Evolutionary conservation across 257 asterid species (phyloP), one percentile per base, ranked within the genome.

Genomic region (Solanum raphanifolium): DNA sequence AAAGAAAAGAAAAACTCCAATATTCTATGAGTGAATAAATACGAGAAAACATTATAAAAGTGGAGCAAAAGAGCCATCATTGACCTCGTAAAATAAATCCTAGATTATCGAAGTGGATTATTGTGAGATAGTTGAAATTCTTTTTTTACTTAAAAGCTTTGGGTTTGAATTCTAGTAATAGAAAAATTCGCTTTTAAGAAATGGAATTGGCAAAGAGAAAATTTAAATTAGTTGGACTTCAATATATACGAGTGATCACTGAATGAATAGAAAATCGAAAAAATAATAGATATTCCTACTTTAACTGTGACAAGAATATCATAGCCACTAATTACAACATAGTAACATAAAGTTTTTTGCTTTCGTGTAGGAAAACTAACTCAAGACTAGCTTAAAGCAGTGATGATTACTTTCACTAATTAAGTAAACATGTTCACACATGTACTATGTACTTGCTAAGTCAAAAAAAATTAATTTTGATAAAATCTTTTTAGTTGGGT

Each of bases 121-220:
- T 0, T 6, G 4, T 52, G 23, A 52, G 23, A 52, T 52, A 52
- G 1, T 60, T 60, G 13, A 60, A 21, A 60, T 60, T 60, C 13
- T 9, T 60, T 60, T 0, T 23, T 60, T 21, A 60, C 25, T 60
- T 60, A 3, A 0, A 60, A 60, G 1, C 1, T 23, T 58, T 0
- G 0, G 0, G 0, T 60, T 0, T 21, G 13, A 60, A 9, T 23
- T 0, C 0, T 23, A 1, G 1, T 4, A 8, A 60, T 58, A 60
- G 2, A 60, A 60, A 9, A 9, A 4, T 0, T 21, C 5, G 16
- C 52, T 60, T 0, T 21, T 3, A 9, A 60, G 0, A 58, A 58
- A 58, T 0, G 11, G 0, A 58, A 20, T 0, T 58, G 3, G 3
- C 1, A 58, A 7, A 7, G 5, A 4, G 0, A 7, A 8, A 62